Percentiles rank a stretch among this genome's conserved stretches.
Evolutionary conservation across 441 rosid species (phyloP).

Genomic region (Theobroma grandiflorum): DNA sequence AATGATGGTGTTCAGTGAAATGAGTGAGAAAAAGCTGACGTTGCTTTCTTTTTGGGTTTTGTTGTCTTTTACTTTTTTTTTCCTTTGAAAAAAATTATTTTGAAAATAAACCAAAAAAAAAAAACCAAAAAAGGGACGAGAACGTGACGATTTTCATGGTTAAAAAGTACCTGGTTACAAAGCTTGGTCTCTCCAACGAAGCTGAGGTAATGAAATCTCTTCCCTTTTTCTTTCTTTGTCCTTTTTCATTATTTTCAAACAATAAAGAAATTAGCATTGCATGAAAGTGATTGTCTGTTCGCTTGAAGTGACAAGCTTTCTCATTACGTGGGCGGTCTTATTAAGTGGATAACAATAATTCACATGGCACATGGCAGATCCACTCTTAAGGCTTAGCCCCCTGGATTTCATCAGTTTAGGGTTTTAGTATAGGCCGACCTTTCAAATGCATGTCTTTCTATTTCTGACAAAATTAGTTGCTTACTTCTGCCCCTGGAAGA

Average conservation of each 20-base stretch:
- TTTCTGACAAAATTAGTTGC: neutral
- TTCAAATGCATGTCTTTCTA: neutral
- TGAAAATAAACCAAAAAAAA: neutral
- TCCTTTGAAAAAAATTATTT: neutral
- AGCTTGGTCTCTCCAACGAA: slow-evolving; percentile 51
- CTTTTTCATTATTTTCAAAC: neutral
- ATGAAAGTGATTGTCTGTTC: slow-evolving; percentile 25
- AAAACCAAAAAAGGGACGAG: slow-evolving; percentile 36
- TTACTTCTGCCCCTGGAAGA: neutral
- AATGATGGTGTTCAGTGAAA: slow-evolving; percentile 44
- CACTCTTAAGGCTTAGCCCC: neutral
- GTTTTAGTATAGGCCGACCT: neutral
- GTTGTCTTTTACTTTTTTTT: slow-evolving; percentile 7
- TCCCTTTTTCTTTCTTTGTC: neutral
- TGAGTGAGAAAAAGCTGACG: slow-evolving; percentile 41
- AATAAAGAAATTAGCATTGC: slow-evolving; percentile 25
- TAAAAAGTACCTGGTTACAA: slow-evolving; percentile 46
- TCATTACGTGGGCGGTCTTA: slow-evolving; percentile 12
- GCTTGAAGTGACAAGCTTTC: slow-evolving; percentile 20
- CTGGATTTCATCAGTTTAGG: neutral
- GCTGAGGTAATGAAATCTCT: slow-evolving; percentile 40
- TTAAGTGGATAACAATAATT: neutral
- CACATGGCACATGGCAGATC: slow-evolving; percentile 5
- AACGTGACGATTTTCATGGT: slow-evolving; percentile 44
- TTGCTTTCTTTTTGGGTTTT: slow-evolving; percentile 34